Evolutionary conservation across 1,284 basidiomycete genomes (phyloP), one percentile per base, ranked within the genome.

Genomic region (Neonothopanus nambi): DNA sequence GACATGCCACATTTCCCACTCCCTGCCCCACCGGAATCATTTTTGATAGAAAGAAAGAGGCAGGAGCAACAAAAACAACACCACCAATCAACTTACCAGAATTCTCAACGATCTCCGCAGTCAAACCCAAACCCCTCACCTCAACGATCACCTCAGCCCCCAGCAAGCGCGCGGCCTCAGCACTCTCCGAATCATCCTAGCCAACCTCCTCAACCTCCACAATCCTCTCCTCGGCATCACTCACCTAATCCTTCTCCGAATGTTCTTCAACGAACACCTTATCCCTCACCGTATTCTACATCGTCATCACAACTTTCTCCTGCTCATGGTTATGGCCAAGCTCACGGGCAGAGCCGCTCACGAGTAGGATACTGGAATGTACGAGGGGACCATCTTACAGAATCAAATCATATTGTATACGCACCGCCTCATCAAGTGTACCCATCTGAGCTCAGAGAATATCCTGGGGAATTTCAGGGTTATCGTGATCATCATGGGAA

Each of bases 401-500:
- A 35, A 17, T 30, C 48, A 7, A 51, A 51, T 15, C 40, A 49
- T 40, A 40, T 56, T 18, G 55, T 56, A 3, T 56, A 56, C 24
- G 55, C 55, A 13, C 55, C 55, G 33, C 21, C 40, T 3, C 30
- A 48, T 12, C 24, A 38, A n/a, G 46, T 37, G 17, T 52, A 56
- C 40, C 55, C 55, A n/a, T 23, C 49, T n/a, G 54, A 56, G 15
- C 24, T 56, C 28, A 45, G 11, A 3, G 28, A 18, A 15, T 56
- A 56, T 45, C 55, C 55, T 2, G 51, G 36, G 21, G 42, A 39
- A 11, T 44, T 38, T 35, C 11, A 35, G 15, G 55, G 51, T 5
- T 56, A 38, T 30, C 20, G 36, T n/a, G 41, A 56, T 42, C 45
- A 52, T 13, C n/a, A 42, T 20, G 79, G 80, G 3, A 52, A 64